Conservation (phyloP, 2,329 filamentous ascomycete genomes). For the Ceratocystis harringtonii region DNA sequence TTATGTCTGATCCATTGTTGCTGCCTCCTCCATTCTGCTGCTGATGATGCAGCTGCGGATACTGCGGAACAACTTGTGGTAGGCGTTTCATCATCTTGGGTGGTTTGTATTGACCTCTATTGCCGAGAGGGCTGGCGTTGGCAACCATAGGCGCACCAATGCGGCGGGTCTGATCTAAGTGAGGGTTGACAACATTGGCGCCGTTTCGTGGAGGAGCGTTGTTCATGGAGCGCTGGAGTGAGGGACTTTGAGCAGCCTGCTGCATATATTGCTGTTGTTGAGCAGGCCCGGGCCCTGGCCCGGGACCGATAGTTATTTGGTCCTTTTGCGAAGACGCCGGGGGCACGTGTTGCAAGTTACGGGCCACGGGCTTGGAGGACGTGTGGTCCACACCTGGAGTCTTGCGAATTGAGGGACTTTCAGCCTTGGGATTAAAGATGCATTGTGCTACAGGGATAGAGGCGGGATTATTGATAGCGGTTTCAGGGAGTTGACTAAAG, state of each 20-base stretch:
- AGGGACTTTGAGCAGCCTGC: constrained; percentile 14
- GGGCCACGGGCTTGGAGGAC: constrained; percentile 56
- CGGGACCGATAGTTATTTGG: constrained; percentile 20
- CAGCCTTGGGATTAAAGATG: constrained; percentile 56
- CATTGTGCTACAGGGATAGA: constrained; percentile 32
- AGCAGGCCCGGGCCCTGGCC: constrained; percentile 16
- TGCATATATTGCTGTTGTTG: constrained; percentile 17
- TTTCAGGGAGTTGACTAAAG: constrained; percentile 40
- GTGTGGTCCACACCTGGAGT: constrained; percentile 76
- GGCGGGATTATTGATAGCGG: constrained; percentile 27
- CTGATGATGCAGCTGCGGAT: constrained; percentile 20
- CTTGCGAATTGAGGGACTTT: constrained; percentile 75
- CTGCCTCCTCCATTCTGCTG: background rate
- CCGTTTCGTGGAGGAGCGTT: constrained; percentile 22
- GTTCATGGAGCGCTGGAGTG: constrained; percentile 12
- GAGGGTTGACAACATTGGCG: constrained; percentile 36
- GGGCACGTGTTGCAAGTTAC: constrained; percentile 38
- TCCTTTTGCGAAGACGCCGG: constrained; percentile 24
- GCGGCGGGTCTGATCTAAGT: constrained; percentile 38
- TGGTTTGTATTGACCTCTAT: constrained; percentile 43
- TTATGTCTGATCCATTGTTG: background rate
- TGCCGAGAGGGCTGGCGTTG: constrained; percentile 40
- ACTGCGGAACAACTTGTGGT: constrained; percentile 22
- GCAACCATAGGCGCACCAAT: constrained; percentile 38
- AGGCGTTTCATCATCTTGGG: constrained; percentile 41